Evolutionary conservation across 2,329 filamentous ascomycete species (phyloP).

Genomic region (Trichoderma brevicompactum): DNA sequence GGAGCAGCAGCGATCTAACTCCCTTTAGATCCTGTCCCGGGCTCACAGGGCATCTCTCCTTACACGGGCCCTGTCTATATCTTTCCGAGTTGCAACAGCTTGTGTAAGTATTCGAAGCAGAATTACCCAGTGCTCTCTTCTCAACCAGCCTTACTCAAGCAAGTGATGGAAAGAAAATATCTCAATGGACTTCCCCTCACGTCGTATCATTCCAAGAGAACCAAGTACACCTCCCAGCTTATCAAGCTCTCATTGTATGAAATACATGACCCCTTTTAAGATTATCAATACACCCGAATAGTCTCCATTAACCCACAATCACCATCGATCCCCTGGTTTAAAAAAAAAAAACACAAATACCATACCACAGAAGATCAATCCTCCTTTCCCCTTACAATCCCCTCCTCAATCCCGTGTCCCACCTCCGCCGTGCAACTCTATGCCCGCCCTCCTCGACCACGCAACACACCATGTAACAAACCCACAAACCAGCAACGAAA

Average conservation of each 20-base stretch:
- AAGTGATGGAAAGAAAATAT: neutral
- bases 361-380: neutral
- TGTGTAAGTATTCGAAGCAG: neutral
- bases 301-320: too few relatives aligned
- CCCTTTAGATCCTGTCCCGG: slow-evolving; percentile 26
- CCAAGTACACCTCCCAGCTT: too few relatives aligned
- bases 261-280: too few relatives aligned
- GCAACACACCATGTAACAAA: slow-evolving; percentile 5
- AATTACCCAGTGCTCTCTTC: neutral
- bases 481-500: neutral
- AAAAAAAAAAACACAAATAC: too few relatives aligned
- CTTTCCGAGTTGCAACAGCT: slow-evolving; percentile 1
- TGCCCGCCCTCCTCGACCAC: neutral
- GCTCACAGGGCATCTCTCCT: slow-evolving; percentile 12
- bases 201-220: too few relatives aligned
- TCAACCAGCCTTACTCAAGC: neutral
- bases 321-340: too few relatives aligned
- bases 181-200: too few relatives aligned
- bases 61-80: slow-evolving; percentile 10
- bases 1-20: slow-evolving; percentile 18
- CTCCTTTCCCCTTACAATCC: neutral
- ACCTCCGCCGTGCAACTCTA: slow-evolving; percentile 25
- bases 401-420: slow-evolving; percentile 11
- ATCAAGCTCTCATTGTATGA: too few relatives aligned
- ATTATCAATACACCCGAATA: too few relatives aligned